Evolutionary conservation across 2,329 filamentous ascomycete genomes (phyloP), one percentile per base, ranked within the genome.

Genomic region (Cercospora sesami): DNA sequence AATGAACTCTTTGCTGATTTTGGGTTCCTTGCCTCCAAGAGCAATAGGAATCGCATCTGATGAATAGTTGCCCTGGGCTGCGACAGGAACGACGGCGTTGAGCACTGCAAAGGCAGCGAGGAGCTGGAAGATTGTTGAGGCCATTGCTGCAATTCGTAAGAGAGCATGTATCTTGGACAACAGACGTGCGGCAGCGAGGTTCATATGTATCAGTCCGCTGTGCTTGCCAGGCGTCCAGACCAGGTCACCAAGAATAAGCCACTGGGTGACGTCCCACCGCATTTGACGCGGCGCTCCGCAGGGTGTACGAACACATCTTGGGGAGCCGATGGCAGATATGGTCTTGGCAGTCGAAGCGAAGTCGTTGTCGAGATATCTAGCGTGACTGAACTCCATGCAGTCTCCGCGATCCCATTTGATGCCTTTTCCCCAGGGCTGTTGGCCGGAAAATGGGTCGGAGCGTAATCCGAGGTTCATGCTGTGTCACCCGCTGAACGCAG

Each of bases 21-120:
- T 68, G 6, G 72, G 66, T 28, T 73, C 68, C 36, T 75, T 74
- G 30, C 72, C 73, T 33, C 72, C 72, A 8, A 75, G 70, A 1
- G 69, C 72, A n/a, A 75, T 71, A 21, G 73, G 72, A 8, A 73
- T 33, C 8, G 55, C 55, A 33, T 59, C 55, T 3, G 28, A 16
- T 18, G 55, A 33, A 33, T 21, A 59, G 9, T 31, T 33, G 16
- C 55, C 26, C 30, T 59, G 28, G n/a, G 55, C 55, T 18, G 30
- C 31, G 55, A 59, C 28, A 36, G 28, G 31, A 14, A 36, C 55
- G 10, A 59, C 16, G 16, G 12, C 23, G 31, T 7, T 59, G 55
- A 59, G 55, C 55, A 59, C 28, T 36, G 55, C 55, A 23, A 59
- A 36, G 31, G 26, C 55, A 33, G 55, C 31, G 30, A 59, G 18